Percentiles rank a stretch among this genome's conserved stretches.
Evolutionary conservation across 305 asterid species (phyloP).

Genomic region (Fraxinus baroniana): DNA sequence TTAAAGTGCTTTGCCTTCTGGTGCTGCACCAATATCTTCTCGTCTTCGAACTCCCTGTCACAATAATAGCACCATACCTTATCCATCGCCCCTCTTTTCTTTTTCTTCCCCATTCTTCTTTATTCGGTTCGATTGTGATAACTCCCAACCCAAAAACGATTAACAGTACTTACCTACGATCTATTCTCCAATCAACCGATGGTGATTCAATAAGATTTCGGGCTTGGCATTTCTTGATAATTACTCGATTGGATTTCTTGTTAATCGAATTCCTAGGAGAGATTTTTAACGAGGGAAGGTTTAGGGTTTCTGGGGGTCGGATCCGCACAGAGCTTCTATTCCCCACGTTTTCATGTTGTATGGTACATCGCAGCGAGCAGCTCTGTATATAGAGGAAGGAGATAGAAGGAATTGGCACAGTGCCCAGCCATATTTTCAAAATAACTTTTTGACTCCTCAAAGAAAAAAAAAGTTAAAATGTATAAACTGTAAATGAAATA

Average conservation of each 20-base stretch:
- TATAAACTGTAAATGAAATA: too few species aligned
- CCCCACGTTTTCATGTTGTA: background rate
- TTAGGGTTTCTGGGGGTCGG: conserved; percentile 28
- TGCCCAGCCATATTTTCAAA: too few species aligned
- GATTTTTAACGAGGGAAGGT: background rate
- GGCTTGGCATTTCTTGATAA: background rate
- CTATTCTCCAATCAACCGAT: background rate
- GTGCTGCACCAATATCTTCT: conserved; percentile 96
- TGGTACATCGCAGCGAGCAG: background rate
- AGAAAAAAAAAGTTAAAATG: too few species aligned
- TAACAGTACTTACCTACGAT: background rate
- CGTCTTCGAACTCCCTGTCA: conserved; percentile 95
- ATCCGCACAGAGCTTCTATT: background rate
- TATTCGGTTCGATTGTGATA: background rate
- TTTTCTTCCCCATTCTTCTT: conserved; percentile 79
- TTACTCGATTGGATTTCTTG: background rate
- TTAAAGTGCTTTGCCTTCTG: conserved; percentile 98
- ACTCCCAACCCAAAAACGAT: background rate
- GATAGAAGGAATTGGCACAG: too few species aligned
- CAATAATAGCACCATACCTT: conserved; percentile 95
- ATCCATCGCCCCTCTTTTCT: conserved; percentile 80
- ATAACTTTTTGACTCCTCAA: too few species aligned
- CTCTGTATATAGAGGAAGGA: too few species aligned
- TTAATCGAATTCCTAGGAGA: background rate
- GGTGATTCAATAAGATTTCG: background rate